These are phyloP conservation scores for Torulaspora gathmanii DNA, from an alignment of 805 yeast genomes.

Conservation along the genomic window DNA sequence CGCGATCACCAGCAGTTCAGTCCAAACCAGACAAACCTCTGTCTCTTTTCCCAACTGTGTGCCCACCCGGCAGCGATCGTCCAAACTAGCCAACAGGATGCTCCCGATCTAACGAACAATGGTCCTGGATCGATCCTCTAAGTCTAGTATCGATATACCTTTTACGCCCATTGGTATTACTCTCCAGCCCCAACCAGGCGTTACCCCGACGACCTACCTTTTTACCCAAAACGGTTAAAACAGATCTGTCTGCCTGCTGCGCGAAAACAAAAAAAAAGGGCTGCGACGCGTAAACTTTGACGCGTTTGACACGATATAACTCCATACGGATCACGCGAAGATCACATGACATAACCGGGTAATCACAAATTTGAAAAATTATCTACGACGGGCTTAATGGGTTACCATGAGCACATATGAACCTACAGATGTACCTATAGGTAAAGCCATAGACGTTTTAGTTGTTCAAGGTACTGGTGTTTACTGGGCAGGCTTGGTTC, in stretches of 20 bases:
- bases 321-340: neutral
- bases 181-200: neutral
- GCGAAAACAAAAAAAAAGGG: conserved; percentile 1
- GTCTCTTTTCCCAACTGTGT: too few species aligned
- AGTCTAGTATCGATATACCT: neutral
- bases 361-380: neutral
- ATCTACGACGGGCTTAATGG: neutral
- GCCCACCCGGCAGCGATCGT: too few species aligned
- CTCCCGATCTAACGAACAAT: neutral
- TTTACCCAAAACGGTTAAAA: conserved; percentile 11
- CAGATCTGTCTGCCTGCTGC: conserved; percentile 2
- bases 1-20: too few species aligned
- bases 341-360: neutral
- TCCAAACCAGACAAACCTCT: too few species aligned
- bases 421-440: neutral
- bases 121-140: neutral
- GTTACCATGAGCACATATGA: neutral
- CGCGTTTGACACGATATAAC: neutral
- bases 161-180: neutral
- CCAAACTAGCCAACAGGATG: too few species aligned
- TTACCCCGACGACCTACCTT: conserved; percentile 2
- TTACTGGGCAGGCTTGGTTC: neutral
- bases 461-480: neutral
- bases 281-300: conserved; percentile 8
- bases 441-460: too few species aligned